Evolutionary conservation across 495 filamentous ascomycete species (phyloP), one percentile per base, ranked within the genome.

Genomic region (Xylaria sp.): DNA sequence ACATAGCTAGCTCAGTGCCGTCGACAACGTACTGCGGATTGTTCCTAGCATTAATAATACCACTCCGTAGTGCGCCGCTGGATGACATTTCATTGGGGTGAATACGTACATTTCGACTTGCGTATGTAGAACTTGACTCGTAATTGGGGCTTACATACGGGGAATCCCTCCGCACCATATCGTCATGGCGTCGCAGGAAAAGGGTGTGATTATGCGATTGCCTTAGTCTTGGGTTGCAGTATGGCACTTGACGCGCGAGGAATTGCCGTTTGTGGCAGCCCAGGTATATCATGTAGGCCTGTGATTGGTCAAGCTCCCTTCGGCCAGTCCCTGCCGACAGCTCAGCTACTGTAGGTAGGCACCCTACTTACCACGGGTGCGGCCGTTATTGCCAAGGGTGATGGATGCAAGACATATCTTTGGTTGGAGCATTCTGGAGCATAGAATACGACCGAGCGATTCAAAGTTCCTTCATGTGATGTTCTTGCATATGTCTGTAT

Each of bases 191-290:
- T 53, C 11, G 55, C 31, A n/a, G 17, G 2, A 59, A 59, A 59
- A 37, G 55, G 29, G 3, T 9, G 21, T 35, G 29, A n/a, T 59
- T 0, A 37, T 37, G 55, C 31, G 50, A 26, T 53, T 53, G 44
- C 44, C 17, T 50, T 21, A 21, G 52, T 5, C 26, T 17, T 29
- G 50, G 24, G 11, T 17, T 55, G 50, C 24, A 29, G 8, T 15
- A 29, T 29, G 58, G 35, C 31, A 40, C 24, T 46, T 48, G n/a
- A 35, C 21, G 14, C 2, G 24, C 41, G 17, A 29, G 15, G 40
- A 62, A 77, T 76, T 77, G 41, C 76, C 70, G 72, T 76, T 77
- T 77, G 74, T 70, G 72, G 76, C 61, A 67, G 64, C 43, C 43
- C 46, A 61, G n/a, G 5, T 26, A 55, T 46, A 24, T 19, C 19